A percentile compares a stretch with the other conserved stretches of the same genome.
Evolutionary conservation across 345 rosid species (phyloP).

Genomic region (Gossypium turneri): DNA sequence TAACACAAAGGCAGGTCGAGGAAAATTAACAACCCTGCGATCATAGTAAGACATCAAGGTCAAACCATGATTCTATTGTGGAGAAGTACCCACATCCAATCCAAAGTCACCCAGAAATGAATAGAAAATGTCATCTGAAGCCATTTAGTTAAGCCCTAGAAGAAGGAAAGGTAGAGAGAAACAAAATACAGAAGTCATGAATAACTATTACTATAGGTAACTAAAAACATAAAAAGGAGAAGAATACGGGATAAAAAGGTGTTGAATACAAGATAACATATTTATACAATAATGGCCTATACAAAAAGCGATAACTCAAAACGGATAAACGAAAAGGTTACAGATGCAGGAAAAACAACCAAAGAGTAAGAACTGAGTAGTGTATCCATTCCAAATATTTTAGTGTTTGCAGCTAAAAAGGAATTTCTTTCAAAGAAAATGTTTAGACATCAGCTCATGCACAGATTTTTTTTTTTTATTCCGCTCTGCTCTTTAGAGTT

Average conservation of each 20-base stretch:
- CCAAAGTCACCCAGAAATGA: slow-evolving; percentile 21
- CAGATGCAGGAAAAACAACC: background rate
- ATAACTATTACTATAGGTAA: background rate
- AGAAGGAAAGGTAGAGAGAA: background rate
- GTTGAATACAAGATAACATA: slow-evolving; percentile 1
- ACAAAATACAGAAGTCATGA: background rate
- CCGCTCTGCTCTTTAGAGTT: background rate
- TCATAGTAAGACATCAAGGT: slow-evolving; percentile 57
- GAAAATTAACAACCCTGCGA: slow-evolving; percentile 68
- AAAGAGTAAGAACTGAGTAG: background rate
- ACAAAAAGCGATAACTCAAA: slow-evolving; percentile 22
- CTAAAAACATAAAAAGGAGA: background rate
- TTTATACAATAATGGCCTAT: background rate
- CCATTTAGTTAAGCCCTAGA: background rate
- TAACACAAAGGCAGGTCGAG: slow-evolving; percentile 52
- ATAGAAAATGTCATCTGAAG: background rate
- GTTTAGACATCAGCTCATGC: too few species aligned
- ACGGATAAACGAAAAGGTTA: slow-evolving; percentile 22
- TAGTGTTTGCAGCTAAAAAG: background rate
- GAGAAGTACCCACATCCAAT: slow-evolving; percentile 28
- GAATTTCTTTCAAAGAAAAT: background rate
- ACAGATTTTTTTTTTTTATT: background rate
- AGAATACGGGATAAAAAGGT: background rate
- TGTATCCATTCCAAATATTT: background rate
- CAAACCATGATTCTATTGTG: slow-evolving; percentile 46